Evolutionary conservation across 2,329 filamentous ascomycete genomes (phyloP).

Genomic region (Aphanoascus verrucosus): DNA sequence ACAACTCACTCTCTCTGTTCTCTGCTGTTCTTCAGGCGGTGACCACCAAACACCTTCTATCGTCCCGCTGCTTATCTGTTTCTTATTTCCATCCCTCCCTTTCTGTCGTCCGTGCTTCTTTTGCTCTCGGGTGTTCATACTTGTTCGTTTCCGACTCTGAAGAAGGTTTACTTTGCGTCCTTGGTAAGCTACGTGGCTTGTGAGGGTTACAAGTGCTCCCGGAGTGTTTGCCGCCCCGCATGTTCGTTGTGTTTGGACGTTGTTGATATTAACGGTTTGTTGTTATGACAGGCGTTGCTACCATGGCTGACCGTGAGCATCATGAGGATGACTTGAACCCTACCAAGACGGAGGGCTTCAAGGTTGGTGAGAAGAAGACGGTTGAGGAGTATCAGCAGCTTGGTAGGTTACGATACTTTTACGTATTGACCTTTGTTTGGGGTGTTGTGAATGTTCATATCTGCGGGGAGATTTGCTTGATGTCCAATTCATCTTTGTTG

Average conservation of each 20-base stretch:
- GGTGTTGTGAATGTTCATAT: not conserved
- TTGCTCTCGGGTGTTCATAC: too few species aligned
- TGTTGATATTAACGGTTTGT: not conserved
- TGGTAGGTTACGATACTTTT: conserved; percentile 47
- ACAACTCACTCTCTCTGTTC: not conserved
- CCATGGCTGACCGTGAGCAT: conserved; percentile 51
- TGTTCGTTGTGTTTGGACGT: not conserved
- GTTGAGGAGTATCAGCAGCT: conserved; percentile 89
- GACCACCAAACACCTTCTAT: not conserved
- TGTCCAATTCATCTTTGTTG: not conserved
- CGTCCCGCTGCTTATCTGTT: not conserved
- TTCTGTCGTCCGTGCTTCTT: too few species aligned
- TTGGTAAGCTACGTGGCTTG: too few species aligned
- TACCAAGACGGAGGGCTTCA: conserved; percentile 89
- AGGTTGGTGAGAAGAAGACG: conserved; percentile 97
- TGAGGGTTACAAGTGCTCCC: not conserved
- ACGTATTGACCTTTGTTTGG: not conserved
- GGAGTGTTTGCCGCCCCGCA: not conserved
- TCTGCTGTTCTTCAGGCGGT: not conserved
- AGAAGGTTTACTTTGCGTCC: too few species aligned
- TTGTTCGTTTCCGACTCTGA: too few species aligned
- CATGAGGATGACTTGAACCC: conserved; percentile 73
- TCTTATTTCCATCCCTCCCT: not conserved
- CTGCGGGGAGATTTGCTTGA: not conserved
- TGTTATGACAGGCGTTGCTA: conserved; percentile 21